A percentile compares a stretch with the other conserved stretches of the same genome.
These are phyloP conservation scores for Lagenidium sp. DNA, from an alignment of 352 stramenopile species.

Conservation along the genomic window DNA sequence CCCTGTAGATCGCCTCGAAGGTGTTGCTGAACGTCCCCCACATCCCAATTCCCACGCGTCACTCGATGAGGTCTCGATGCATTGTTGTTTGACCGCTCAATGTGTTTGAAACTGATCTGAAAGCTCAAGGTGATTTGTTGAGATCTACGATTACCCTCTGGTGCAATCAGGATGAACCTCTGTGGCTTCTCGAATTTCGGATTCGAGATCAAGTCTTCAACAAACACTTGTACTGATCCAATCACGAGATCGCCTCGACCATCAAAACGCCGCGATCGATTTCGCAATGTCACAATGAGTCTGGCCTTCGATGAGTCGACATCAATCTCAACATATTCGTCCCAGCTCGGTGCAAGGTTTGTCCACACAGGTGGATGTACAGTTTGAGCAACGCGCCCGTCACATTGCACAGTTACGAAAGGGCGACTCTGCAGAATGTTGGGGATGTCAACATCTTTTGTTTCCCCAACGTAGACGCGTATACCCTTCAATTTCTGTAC, in stretches of 20 bases:
- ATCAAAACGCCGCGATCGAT: slow-evolving; percentile 19
- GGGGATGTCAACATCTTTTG: slow-evolving; percentile 20
- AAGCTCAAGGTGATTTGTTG: too few species aligned
- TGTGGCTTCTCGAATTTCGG: background rate
- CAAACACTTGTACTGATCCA: slow-evolving; percentile 26
- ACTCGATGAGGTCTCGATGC: background rate
- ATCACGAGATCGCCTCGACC: slow-evolving; percentile 19
- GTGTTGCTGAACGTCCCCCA: slow-evolving; percentile 24
- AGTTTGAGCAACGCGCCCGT: slow-evolving; percentile 21
- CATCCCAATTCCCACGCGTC: slow-evolving; percentile 30
- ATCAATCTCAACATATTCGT: slow-evolving; percentile 49
- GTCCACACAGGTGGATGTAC: slow-evolving; percentile 35
- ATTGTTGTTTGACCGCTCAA: slow-evolving; percentile 7
- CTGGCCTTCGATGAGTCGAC: slow-evolving; percentile 24
- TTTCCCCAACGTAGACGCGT: slow-evolving; percentile 34
- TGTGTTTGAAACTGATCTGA: slow-evolving; percentile 18
- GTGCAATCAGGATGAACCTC: slow-evolving; percentile 7
- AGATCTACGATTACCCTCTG: background rate
- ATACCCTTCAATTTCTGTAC: slow-evolving; percentile 24
- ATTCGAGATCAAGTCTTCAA: slow-evolving; percentile 25
- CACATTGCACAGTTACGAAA: slow-evolving; percentile 31
- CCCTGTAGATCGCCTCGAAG: slow-evolving; percentile 41
- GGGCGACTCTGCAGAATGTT: slow-evolving; percentile 43
- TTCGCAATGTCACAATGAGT: slow-evolving; percentile 31
- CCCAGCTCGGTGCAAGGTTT: slow-evolving; percentile 49